Conservation (phyloP, 495 filamentous ascomycete species). For the Aspergillus indologenus region DNA sequence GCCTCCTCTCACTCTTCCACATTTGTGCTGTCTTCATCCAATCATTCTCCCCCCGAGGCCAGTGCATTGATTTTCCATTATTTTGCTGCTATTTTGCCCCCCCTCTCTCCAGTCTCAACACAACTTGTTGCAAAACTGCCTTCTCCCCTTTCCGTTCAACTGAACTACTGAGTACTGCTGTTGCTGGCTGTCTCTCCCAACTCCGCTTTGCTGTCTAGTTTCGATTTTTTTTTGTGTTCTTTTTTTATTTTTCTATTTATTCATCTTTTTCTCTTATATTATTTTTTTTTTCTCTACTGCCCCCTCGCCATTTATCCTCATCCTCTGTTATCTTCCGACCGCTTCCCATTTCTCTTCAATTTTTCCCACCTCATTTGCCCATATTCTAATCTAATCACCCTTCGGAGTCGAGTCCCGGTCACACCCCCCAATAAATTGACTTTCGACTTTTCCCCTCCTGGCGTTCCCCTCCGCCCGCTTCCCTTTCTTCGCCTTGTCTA, state of each 20-base stretch:
- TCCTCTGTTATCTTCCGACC: slow-evolving; percentile 2
- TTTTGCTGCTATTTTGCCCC: slow-evolving; percentile 8
- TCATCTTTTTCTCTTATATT: slow-evolving; percentile 13
- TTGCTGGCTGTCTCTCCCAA: slow-evolving; percentile 11
- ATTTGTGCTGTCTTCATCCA: neutral
- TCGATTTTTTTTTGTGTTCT: slow-evolving; percentile 25
- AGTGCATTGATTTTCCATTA: slow-evolving; percentile 9
- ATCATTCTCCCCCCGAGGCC: slow-evolving; percentile 8
- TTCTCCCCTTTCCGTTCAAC: slow-evolving; percentile 6
- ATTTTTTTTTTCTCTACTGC: slow-evolving; percentile 15
- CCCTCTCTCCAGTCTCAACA: neutral
- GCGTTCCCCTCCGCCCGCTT: neutral
- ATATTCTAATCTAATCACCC: slow-evolving; percentile 2
- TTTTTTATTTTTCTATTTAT: slow-evolving; percentile 21
- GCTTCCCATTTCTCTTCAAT: slow-evolving; percentile 4
- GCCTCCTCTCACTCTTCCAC: neutral
- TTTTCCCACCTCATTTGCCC: slow-evolving; percentile 12
- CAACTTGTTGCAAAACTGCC: neutral
- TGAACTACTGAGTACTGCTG: slow-evolving; percentile 4
- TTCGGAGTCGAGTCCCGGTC: slow-evolving; percentile 7
- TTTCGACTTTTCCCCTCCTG: neutral
- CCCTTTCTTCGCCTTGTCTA: neutral
- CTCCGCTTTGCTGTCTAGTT: slow-evolving; percentile 27
- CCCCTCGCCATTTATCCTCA: neutral
- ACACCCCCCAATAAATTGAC: slow-evolving; percentile 8